Evolutionary conservation across 345 rosid species (phyloP), one percentile per base, ranked within the genome.

Genomic region (Carallia pectinifolia): DNA sequence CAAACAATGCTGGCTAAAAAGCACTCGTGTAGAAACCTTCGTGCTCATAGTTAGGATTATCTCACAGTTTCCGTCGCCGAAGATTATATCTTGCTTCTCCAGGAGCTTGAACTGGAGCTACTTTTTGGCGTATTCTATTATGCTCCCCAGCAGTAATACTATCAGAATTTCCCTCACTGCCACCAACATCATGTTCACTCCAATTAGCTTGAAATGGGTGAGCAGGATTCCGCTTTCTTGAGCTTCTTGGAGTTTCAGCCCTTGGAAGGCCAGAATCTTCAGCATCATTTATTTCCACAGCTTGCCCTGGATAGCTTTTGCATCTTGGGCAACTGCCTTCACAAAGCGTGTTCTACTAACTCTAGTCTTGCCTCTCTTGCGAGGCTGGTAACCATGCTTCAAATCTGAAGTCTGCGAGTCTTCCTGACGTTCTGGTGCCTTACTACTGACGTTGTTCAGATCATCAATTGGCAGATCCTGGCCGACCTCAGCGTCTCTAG

Each of bases 241-340:
- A 82, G 73, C 80, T 87, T 83, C 83, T 83, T 58, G 83, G 74
- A 68, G 68, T 61, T 77, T 79, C 86, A 64, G 78, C 77, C 60
- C 81, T 87, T 52, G 82, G 80, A 68, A 75, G 88, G 67, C 76
- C 81, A 54, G 91, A 83, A 72, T 85, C 95, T 62, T 76, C 90
- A 56, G 79, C 73, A 52, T 90, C 91, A 68, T 71, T 77, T 58
- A 65, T 37, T 40, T 84, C 84, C 29, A 86, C 48, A 53, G 84
- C 82, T 66, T 82, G 84, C 62, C 96, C 97, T 73, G 86, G 82
- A 91, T 73, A 65, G 84, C 83, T 72, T 88, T 85, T 5, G 89
- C 96, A 60, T 91, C 99, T 72, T 84, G 81, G 2, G 90, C 96
- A 80, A 86, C 92, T 52, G 79, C 90, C 83, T 91, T 95, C 66